These are phyloP conservation scores for Kockiozyma suomiensis DNA, from an alignment of 805 yeast species.

Conservation along the genomic window DNA sequence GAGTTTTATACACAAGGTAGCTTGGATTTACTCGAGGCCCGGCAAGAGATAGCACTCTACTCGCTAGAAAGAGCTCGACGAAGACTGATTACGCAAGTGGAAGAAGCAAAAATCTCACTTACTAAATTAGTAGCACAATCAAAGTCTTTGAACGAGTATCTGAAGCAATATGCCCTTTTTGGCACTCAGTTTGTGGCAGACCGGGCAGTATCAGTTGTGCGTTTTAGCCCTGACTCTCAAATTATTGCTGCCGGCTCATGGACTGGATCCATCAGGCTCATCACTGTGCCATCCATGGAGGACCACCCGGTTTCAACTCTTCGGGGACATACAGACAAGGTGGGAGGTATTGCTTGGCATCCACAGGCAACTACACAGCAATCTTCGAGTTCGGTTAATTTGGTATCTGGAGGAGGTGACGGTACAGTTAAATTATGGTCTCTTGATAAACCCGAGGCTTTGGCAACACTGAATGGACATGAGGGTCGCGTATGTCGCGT, in stretches of 20 bases:
- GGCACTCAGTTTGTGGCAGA: slow-evolving; percentile 74
- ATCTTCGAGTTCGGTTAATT: slow-evolving; percentile 26
- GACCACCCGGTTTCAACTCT: slow-evolving; percentile 36
- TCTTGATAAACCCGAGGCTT: slow-evolving; percentile 34
- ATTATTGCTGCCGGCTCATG: slow-evolving; percentile 73
- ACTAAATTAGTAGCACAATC: slow-evolving; percentile 52
- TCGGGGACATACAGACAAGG: slow-evolving; percentile 63
- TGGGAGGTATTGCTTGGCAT: slow-evolving; percentile 72
- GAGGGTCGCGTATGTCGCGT: slow-evolving; percentile 60
- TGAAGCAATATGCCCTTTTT: slow-evolving; percentile 48
- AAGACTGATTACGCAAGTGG: slow-evolving; percentile 14
- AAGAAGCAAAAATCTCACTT: slow-evolving; percentile 44
- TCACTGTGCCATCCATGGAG: slow-evolving; percentile 49
- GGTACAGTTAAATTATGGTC: slow-evolving; percentile 47
- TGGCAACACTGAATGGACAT: slow-evolving; percentile 48
- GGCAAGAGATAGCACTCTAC: slow-evolving; percentile 54
- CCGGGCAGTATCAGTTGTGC: slow-evolving; percentile 66
- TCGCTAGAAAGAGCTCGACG: slow-evolving; percentile 48
- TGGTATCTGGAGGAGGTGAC: slow-evolving; percentile 54
- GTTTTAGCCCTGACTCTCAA: slow-evolving; percentile 48
- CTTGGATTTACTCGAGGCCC: slow-evolving; percentile 52
- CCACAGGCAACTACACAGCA: slow-evolving; percentile 39
- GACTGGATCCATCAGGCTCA: slow-evolving; percentile 68
- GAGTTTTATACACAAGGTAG: slow-evolving; percentile 86
- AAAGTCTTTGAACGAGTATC: slow-evolving; percentile 46